Percentiles rank a stretch among this genome's conserved stretches.
phyloP scores from a whole-genome alignment of 2,329 filamentous ascomycete genomes.

The Biscogniauxia sp. region DNA sequence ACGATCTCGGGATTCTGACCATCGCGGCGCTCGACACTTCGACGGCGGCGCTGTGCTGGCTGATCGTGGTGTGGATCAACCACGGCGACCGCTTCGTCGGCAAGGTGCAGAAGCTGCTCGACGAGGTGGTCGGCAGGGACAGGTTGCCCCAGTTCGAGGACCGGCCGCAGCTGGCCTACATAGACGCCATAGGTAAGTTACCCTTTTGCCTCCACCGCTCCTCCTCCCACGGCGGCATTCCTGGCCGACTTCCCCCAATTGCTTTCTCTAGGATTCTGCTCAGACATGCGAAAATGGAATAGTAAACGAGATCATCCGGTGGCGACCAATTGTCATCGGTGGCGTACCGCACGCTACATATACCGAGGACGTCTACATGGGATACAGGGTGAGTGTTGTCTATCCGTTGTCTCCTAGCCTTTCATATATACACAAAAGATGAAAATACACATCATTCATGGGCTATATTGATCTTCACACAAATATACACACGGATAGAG shows the following conservation, averaged over 20 bases:
- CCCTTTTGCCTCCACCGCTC: too few relatives aligned
- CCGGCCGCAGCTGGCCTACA: slow-evolving; percentile 38
- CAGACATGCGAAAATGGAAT: neutral
- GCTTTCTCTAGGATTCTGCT: neutral
- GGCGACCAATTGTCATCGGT: slow-evolving; percentile 39
- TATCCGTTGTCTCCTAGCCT: too few relatives aligned
- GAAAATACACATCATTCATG: too few relatives aligned
- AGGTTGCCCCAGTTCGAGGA: slow-evolving; percentile 40
- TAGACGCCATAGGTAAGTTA: slow-evolving; percentile 34
- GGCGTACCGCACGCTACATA: slow-evolving; percentile 40
- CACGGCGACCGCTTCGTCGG: slow-evolving; percentile 18
- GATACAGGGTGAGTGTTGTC: slow-evolving; percentile 21
- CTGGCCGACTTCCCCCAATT: neutral
- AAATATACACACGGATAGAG: too few relatives aligned
- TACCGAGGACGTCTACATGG: slow-evolving; percentile 34
- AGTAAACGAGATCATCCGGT: slow-evolving; percentile 43
- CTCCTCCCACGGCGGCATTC: too few relatives aligned
- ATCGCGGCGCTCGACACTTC: slow-evolving; percentile 33
- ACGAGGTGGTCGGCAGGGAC: slow-evolving; percentile 39
- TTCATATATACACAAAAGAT: too few relatives aligned
- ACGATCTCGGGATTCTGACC: slow-evolving; percentile 31
- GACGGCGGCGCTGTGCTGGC: slow-evolving; percentile 30
- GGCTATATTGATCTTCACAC: too few relatives aligned
- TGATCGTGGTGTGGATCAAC: slow-evolving; percentile 32
- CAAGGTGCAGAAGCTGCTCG: slow-evolving; percentile 42